Evolutionary conservation across 768 basidiomycete genomes (phyloP), one percentile per base, ranked within the genome.

Genomic region (Exsudoporus frostii): DNA sequence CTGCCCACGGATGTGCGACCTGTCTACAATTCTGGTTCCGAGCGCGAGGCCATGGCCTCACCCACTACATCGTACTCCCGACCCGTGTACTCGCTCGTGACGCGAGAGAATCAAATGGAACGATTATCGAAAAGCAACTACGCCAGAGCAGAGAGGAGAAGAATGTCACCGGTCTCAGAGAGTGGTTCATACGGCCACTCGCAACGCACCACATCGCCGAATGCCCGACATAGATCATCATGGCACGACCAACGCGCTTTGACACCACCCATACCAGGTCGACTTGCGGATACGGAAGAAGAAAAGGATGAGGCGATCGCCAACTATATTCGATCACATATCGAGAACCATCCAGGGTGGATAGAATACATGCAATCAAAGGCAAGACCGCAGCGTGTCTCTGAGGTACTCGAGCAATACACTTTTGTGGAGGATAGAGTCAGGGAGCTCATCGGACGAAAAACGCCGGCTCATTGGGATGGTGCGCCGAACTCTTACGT

Each of bases 381-480:
- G 49, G 75, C 71, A 9, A 67, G 55, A 34, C 73, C 68, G n/a
- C 74, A 73, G 33, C 70, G 73, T 11, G 71, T 75, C 10, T 66
- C 70, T 9, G 76, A 75, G 38, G 65, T 80, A 30, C 49, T 82
- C 50, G 69, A 71, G 36, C 79, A 80, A 59, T 88, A 82, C 55
- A 62, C 63, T 15, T 79, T 83, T 60, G 75, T 86, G 38, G 75
- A 82, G 55, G 64, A 73, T 30, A 74, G 78, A 65, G 65, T 80
- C 29, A 75, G 80, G 45, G 70, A 73, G 44, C 78, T 73, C 59
- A 73, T 69, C 7, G 80, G 79, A 37, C 67, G 66, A 48, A 63
- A 50, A 48, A 73, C 79, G 7, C 79, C 82, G 0, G 69, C 73
- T 20, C 72, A 75, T 47, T 66, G 71, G 60, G 65, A 69, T 33